Base-by-base conservation (phyloP, 2,329 filamentous ascomycete genomes). In the Dactylellina sp. region DNA sequence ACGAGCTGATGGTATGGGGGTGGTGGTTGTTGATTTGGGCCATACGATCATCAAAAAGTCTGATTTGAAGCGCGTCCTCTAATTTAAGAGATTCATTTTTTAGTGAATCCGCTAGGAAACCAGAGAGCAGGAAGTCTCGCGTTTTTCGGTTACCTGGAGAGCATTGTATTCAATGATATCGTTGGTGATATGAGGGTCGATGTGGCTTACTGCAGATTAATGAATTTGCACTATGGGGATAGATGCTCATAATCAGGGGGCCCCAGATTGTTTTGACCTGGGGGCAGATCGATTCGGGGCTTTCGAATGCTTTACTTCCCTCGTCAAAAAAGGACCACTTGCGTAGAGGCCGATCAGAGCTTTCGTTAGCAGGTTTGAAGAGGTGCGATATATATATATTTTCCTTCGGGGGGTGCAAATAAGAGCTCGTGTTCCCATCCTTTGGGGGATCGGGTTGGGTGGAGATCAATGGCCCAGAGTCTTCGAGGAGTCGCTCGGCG, bases 41-140 rank as follows among this genome's bases (percentile, higher is more conserved):
- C 71, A 35, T 63, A 79, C 79, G 61, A 64, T 89, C 85, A 55
- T 86, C 81, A 4, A 90, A 78, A 1, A 92, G 82, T 90, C 91
- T 93, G 14, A 85, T 77, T 55, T 91, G 84, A 0, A 92, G 42
- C n/a, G 50, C 20, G 1, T 16, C n/a, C 1, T 52, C 78, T 62
- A 89, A 85, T 71, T 91, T 86, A 0, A 90, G 87, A 11, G 92
- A 79, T 1, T 79, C 76, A 11, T 80, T 79, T 40, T 82, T 82
- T 65, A 80, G 80, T 2, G 79, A 78, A 14, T 86, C 81, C 12
- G 89, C 82, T 47, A 86, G 84, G 63, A 86, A 84, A 0, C 88
- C 84, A 64, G 90, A 81, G 1, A 90, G 89, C 18, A 87, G 88
- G 22, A 87, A 80, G 60, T 62, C 71, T 16, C 64, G 65, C 28